Conservation (phyloP, 176 grass and related monocot genomes). For the Ensete glaucum region DNA sequence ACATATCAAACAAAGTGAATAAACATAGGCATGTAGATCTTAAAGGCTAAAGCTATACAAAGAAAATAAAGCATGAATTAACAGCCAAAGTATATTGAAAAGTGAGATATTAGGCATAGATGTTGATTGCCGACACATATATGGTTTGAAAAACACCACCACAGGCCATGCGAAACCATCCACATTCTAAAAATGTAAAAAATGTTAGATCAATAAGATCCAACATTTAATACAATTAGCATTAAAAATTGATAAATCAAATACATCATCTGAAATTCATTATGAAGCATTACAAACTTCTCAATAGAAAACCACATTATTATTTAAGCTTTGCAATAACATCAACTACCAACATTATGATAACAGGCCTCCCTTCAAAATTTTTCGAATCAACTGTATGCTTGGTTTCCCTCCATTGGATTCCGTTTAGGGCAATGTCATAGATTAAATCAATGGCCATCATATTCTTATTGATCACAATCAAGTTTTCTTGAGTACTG, state of each 20-base stretch:
- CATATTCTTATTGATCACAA: not conserved
- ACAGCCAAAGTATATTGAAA: not conserved
- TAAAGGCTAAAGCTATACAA: not conserved
- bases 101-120: not conserved
- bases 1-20: constrained; percentile 7
- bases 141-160: not conserved
- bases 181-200: not conserved
- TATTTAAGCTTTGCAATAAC: not conserved
- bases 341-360: not conserved
- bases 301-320: not conserved
- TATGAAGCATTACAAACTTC: not conserved
- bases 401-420: not conserved
- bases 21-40: not conserved
- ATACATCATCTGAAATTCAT: too few relatives aligned
- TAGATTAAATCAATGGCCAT: not conserved
- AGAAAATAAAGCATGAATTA: not conserved
- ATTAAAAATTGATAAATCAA: too few relatives aligned
- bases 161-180: not conserved
- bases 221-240: too few relatives aligned
- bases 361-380: not conserved
- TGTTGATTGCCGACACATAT: not conserved
- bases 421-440: not conserved
- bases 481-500: not conserved
- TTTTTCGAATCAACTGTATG: not conserved
- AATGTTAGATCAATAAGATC: not conserved